phyloP scores from a whole-genome alignment of 2,329 filamentous ascomycete species.

The Ophiostoma novo-ulmi region DNA sequence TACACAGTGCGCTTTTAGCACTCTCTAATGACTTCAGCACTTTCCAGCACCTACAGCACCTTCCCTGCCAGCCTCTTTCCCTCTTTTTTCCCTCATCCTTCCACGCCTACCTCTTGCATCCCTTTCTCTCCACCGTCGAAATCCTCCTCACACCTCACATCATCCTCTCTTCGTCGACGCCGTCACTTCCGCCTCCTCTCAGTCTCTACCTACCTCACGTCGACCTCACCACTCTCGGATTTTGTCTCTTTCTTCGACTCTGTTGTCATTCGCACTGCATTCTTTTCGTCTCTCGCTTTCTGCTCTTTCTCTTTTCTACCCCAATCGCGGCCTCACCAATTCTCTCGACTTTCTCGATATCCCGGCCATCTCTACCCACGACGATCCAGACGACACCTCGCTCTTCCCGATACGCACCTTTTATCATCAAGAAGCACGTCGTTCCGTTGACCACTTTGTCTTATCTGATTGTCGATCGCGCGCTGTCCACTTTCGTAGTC shows the following conservation, averaged over 20 bases:
- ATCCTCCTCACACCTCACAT: background rate
- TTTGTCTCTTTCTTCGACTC: background rate
- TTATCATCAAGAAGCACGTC: background rate
- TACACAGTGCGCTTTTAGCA: background rate
- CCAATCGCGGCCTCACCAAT: background rate
- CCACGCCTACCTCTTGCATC: slow-evolving; percentile 5
- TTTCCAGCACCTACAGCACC: background rate
- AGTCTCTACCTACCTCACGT: slow-evolving; percentile 7
- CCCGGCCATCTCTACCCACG: background rate
- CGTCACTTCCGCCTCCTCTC: background rate
- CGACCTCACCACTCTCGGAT: background rate
- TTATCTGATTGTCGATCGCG: background rate
- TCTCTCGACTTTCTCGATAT: background rate
- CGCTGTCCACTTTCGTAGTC: background rate
- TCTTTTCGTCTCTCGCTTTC: slow-evolving; percentile 13
- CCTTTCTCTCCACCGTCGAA: background rate
- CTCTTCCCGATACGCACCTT: background rate
- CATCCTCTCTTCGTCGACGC: background rate
- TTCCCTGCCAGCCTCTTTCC: slow-evolving; percentile 12
- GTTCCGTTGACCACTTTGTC: background rate
- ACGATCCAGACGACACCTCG: background rate
- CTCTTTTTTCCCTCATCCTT: slow-evolving; percentile 10
- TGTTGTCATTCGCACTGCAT: background rate
- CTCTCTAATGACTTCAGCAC: background rate
- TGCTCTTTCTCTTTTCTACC: background rate